Evolutionary conservation across 768 basidiomycete genomes (phyloP).

Genomic region (Cyclocybe cylindracea): DNA sequence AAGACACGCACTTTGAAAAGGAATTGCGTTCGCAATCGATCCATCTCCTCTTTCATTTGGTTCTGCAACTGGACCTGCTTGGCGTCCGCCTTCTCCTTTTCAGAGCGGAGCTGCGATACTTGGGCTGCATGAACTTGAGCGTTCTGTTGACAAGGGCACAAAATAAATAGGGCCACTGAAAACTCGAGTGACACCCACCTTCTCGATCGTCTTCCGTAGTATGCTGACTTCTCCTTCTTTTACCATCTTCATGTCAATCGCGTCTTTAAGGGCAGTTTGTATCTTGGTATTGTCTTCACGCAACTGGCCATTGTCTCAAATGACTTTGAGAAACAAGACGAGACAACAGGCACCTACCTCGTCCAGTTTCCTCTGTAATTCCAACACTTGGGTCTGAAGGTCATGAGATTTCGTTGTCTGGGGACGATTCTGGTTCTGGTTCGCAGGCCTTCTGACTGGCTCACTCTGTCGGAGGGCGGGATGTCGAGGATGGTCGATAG

Average conservation of each 20-base stretch:
- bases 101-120: conserved; percentile 53
- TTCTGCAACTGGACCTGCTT: conserved; percentile 57
- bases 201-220: conserved; percentile 65
- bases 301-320: conserved; percentile 39
- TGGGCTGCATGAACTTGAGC: conserved; percentile 60
- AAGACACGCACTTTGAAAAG: conserved; percentile 59
- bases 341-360: conserved; percentile 37
- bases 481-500: too few species aligned
- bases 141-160: conserved; percentile 35
- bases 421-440: too few species aligned
- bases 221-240: conserved; percentile 76
- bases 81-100: conserved; percentile 62
- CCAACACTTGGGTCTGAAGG: conserved; percentile 24
- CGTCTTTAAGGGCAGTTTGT: conserved; percentile 45
- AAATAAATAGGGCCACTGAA: conserved; percentile 1
- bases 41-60: conserved; percentile 66
- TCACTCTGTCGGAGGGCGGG: too few species aligned
- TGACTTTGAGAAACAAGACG: conserved; percentile 2
- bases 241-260: conserved; percentile 48
- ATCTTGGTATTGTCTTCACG: conserved; percentile 48
- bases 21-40: conserved; percentile 67
- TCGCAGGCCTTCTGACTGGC: too few species aligned
- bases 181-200: conserved; percentile 38
- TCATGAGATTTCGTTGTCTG: background rate
- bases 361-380: conserved; percentile 39